Evolutionary conservation across 2,329 filamentous ascomycete species (phyloP).

Genomic region (Fusarium zealandicum): DNA sequence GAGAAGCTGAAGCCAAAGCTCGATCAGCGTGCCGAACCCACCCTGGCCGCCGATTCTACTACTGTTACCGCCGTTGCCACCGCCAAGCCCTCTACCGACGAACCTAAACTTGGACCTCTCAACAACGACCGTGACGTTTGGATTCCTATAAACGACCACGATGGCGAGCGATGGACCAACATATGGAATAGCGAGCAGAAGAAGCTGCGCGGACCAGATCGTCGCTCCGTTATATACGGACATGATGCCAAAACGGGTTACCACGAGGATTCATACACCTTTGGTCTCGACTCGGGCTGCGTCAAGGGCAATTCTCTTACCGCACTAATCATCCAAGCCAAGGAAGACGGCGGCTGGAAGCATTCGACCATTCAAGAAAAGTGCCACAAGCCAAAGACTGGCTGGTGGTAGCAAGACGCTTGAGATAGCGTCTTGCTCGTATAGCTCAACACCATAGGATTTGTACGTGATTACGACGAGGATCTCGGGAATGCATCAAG

Average conservation of each 20-base stretch:
- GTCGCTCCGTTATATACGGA: constrained; percentile 81
- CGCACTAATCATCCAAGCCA: constrained; percentile 74
- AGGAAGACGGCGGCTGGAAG: constrained; percentile 43
- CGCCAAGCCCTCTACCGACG: neutral
- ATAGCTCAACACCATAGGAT: neutral
- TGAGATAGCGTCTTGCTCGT: neutral
- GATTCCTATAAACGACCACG: constrained; percentile 51
- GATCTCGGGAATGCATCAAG: constrained; percentile 2
- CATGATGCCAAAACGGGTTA: constrained; percentile 82
- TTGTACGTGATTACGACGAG: constrained; percentile 4
- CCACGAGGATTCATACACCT: constrained; percentile 68
- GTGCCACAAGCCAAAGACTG: constrained; percentile 44
- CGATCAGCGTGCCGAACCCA: constrained; percentile 7
- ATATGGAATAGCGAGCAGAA: constrained; percentile 63
- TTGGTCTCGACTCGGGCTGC: constrained; percentile 87
- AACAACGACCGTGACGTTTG: constrained; percentile 43
- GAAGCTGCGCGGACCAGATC: constrained; percentile 41
- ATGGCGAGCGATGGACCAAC: constrained; percentile 73
- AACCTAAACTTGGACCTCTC: constrained; percentile 13
- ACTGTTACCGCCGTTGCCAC: neutral
- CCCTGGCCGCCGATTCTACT: neutral
- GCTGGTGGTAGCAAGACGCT: constrained; percentile 26
- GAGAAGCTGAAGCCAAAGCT: constrained; percentile 3
- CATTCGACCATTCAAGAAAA: constrained; percentile 52
- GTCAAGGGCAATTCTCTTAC: constrained; percentile 77